Evolutionary conservation across 495 filamentous ascomycete genomes (phyloP).

Genomic region (Neurospora discreta): DNA sequence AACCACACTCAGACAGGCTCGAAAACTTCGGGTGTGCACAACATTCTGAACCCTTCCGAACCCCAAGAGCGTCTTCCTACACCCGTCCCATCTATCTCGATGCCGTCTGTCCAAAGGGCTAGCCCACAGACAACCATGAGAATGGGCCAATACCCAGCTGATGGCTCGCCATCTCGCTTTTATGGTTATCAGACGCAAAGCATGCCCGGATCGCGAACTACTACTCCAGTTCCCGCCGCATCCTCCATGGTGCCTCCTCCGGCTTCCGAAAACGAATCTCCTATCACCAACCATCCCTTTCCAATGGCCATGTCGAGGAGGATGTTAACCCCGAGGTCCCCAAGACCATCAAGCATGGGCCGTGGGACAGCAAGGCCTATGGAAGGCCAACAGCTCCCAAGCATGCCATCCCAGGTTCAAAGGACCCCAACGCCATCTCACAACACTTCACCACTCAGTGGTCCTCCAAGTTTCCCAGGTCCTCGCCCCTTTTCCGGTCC

Average conservation of each 20-base stretch:
- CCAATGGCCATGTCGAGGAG: constrained; percentile 32
- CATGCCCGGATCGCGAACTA: constrained; percentile 5
- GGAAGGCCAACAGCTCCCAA: constrained; percentile 33
- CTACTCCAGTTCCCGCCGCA: constrained; percentile 7
- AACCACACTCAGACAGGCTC: constrained; percentile 25
- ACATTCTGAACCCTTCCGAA: constrained; percentile 40
- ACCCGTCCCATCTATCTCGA: constrained; percentile 10
- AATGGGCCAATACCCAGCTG: constrained; percentile 13
- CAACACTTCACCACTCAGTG: constrained; percentile 18
- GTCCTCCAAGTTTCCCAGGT: constrained; percentile 24
- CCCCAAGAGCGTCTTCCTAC: constrained; percentile 13
- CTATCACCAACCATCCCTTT: constrained; percentile 28
- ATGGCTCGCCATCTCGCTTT: constrained; percentile 23
- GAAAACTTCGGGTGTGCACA: constrained; percentile 36
- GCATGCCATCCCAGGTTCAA: constrained; percentile 25
- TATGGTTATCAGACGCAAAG: constrained; percentile 19
- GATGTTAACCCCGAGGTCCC: constrained; percentile 57
- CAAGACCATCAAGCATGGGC: constrained; percentile 35
- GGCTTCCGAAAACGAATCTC: constrained; percentile 26
- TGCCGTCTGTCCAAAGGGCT: constrained; percentile 1
- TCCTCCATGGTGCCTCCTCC: constrained; percentile 18
- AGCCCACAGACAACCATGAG: constrained; percentile 15
- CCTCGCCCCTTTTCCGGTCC: constrained; percentile 18
- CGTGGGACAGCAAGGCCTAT: constrained; percentile 34
- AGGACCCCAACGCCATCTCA: constrained; percentile 12